These are phyloP conservation scores for Sequoia sempervirens DNA, from an alignment of 75 land plant species.

Conservation along the genomic window DNA sequence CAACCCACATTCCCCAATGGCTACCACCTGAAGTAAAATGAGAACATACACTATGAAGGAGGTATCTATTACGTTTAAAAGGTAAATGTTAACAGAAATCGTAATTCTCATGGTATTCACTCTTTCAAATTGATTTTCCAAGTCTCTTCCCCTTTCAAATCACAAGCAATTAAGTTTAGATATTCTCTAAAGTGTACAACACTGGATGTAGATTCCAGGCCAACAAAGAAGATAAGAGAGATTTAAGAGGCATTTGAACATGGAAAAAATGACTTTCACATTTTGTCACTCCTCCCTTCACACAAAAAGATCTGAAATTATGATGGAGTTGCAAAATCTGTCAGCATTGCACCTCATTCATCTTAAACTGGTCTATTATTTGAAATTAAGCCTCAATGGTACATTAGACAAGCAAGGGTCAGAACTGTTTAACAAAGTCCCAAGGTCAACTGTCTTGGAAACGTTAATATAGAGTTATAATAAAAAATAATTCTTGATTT, in stretches of 20 bases:
- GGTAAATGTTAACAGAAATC: not conserved
- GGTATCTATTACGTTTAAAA: not conserved
- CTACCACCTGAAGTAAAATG: slow-evolving; percentile 73
- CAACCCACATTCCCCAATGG: slow-evolving; percentile 97
- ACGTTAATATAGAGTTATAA: not conserved
- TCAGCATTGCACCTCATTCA: not conserved
- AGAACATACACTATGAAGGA: not conserved
- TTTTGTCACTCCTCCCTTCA: not conserved
- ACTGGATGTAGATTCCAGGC: too few species aligned
- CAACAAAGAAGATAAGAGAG: not conserved
- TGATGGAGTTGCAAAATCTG: not conserved
- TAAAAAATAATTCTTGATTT: not conserved
- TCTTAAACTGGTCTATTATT: not conserved
- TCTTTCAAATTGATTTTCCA: not conserved
- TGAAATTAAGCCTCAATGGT: not conserved
- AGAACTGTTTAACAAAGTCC: not conserved
- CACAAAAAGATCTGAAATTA: not conserved
- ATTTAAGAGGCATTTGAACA: not conserved
- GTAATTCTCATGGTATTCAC: not conserved
- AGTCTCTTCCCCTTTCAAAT: not conserved
- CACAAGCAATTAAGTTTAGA: not conserved
- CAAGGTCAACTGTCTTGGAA: not conserved
- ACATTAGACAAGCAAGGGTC: not conserved
- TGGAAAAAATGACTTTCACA: not conserved
- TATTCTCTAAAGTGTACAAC: not conserved